A percentile compares a stretch with the other conserved stretches of the same genome.
Conservation (phyloP, 331 rosid species). For the Saraca asoca region DNA sequence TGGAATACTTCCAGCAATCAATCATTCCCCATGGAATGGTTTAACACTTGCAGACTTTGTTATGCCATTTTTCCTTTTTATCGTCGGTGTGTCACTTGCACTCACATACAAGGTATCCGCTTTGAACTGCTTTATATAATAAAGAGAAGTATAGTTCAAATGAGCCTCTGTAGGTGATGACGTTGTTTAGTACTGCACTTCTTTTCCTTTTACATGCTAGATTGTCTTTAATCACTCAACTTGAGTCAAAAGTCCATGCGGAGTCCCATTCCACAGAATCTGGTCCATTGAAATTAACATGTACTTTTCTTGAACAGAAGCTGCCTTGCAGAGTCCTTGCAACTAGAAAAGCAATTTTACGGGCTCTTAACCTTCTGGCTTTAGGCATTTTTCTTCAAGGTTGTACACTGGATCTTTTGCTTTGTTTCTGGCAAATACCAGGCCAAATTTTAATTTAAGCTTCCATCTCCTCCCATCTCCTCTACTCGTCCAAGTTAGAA, state of each 20-base stretch:
- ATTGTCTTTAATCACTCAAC: background rate
- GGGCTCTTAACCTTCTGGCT: conserved; percentile 74
- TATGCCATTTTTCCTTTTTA: conserved; percentile 96
- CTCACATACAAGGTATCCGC: conserved; percentile 81
- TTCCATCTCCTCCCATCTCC: background rate
- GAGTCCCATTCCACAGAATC: background rate
- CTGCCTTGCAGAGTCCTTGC: conserved; percentile 59
- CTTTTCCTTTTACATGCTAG: background rate
- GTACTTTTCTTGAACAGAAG: conserved; percentile 53
- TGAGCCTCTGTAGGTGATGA: background rate
- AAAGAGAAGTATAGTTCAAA: background rate
- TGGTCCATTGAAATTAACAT: conserved; percentile 22
- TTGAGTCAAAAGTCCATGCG: conserved; percentile 1
- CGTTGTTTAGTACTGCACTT: background rate
- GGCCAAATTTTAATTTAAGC: conserved; percentile 15
- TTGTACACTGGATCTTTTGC: conserved; percentile 31
- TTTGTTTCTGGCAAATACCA: conserved; percentile 16
- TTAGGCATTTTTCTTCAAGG: conserved; percentile 96
- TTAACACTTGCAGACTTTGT: conserved; percentile 88
- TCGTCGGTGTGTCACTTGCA: conserved; percentile 88
- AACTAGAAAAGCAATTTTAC: conserved; percentile 61
- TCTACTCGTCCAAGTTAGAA: no score
- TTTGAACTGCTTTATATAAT: conserved; percentile 2
- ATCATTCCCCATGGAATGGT: conserved; percentile 99
- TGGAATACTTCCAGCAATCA: conserved; percentile 76